Evolutionary conservation across 2,329 filamentous ascomycete genomes (phyloP).

Genomic region (Epichloe baconii): DNA sequence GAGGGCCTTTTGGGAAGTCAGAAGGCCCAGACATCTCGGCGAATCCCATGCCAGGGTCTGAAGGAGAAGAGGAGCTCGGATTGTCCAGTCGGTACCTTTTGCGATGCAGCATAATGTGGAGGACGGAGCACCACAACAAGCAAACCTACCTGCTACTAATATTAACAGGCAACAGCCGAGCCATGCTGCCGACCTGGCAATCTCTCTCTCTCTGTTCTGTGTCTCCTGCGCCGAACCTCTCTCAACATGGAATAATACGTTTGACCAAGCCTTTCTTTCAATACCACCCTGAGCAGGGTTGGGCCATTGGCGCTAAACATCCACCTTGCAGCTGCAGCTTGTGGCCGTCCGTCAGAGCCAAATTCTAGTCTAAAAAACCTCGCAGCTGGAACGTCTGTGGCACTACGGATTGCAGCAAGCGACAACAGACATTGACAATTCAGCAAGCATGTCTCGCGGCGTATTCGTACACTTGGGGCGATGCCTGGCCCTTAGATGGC

Average conservation of each 20-base stretch:
- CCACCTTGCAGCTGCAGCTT: conserved; percentile 1
- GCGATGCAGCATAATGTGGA: not conserved
- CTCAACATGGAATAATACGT: conserved; percentile 3
- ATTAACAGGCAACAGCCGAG: conserved; percentile 1
- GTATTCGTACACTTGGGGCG: not conserved
- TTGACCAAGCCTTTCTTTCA: conserved; percentile 7
- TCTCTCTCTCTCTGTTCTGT: not conserved
- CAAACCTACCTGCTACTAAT: conserved; percentile 2
- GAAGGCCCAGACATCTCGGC: not conserved
- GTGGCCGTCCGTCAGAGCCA: not conserved
- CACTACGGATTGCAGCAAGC: not conserved
- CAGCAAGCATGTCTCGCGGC: not conserved
- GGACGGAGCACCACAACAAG: not conserved
- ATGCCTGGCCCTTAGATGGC: not conserved
- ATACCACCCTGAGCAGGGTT: conserved; percentile 9
- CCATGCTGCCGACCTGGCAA: not conserved
- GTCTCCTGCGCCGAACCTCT: conserved; percentile 1
- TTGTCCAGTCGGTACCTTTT: conserved; percentile 6
- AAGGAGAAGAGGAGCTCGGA: not conserved
- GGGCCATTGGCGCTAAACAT: conserved; percentile 4
- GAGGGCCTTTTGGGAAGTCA: not conserved
- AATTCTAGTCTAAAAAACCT: conserved; percentile 3
- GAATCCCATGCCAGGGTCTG: not conserved
- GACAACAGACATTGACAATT: not conserved
- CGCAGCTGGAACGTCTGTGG: conserved; percentile 3